Evolutionary conservation across 768 basidiomycete genomes (phyloP).

Genomic region (Candolleomyces aberdarensis): DNA sequence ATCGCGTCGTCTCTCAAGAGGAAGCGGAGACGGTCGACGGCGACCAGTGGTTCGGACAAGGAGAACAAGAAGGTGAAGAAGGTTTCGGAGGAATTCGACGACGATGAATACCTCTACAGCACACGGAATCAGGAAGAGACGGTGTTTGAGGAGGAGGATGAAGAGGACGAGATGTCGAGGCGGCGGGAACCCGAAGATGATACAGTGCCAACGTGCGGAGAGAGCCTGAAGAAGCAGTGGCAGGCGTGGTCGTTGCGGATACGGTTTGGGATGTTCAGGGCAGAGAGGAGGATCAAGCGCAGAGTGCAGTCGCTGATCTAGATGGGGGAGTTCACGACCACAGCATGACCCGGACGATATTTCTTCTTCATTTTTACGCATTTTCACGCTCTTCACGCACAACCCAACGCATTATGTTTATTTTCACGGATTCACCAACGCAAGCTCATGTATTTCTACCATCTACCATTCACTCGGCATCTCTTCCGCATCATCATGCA

Average conservation of each 20-base stretch:
- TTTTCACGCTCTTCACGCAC: background rate
- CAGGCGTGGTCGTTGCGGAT: conserved; percentile 54
- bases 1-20: conserved; percentile 5
- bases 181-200: conserved; percentile 4
- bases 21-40: conserved; percentile 6
- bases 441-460: conserved; percentile 10
- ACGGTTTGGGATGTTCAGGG: conserved; percentile 56
- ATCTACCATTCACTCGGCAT: background rate
- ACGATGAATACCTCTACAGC: background rate
- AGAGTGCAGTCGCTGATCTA: conserved; percentile 24
- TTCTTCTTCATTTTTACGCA: background rate
- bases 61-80: background rate
- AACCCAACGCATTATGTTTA: background rate
- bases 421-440: background rate
- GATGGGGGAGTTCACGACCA: background rate
- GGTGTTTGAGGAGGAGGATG: conserved; percentile 11
- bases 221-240: conserved; percentile 56
- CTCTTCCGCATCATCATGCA: background rate
- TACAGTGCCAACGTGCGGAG: conserved; percentile 55
- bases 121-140: background rate
- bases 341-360: conserved; percentile 4
- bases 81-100: background rate
- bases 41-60: background rate
- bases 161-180: conserved; percentile 2
- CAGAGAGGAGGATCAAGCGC: conserved; percentile 31